Evolutionary conservation across 2,329 filamentous ascomycete genomes (phyloP), one percentile per base, ranked within the genome.

Genomic region (Lojkania enalia): DNA sequence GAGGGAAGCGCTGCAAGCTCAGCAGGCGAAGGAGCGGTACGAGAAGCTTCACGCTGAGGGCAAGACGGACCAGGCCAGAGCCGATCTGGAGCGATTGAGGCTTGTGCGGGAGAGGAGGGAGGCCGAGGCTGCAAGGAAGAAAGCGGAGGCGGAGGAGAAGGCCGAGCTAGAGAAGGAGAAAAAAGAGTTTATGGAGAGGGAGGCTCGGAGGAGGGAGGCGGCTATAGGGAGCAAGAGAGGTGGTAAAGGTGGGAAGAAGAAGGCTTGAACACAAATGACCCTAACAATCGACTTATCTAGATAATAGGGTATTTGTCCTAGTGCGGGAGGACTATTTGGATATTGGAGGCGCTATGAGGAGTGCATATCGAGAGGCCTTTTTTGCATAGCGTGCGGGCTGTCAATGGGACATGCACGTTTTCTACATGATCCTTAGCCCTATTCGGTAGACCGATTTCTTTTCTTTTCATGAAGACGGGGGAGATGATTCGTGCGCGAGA

Each of bases 51-150:
- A 96, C 64, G 88, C 90, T 45, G 87, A 90, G 65, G 92, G 92
- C 63, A 97, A 97, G 83, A 97, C 94, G 33, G 94, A 99, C 49
- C 88, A 96, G 78, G 91, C 92, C 36, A 87, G 89, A 69, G 86
- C 88, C 4, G 94, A 99, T 72, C 66, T 97, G 57, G 92, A 90
- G 47, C 82, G 94, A 44, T 74, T 99, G 63, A 84, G 78, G 69
- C 67, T 92, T 48, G 90, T 99, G 56, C 83, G 85, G 36, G 89
- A 96, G 78, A 87, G 90, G 75, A 83, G 94, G 52, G 91, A 88
- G 62, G 85, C 86, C 15, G 92, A 95, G 63, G 83, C 88, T 41
- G 87, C 85, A 20, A 78, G 90, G 60, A 91, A 92, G 78, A 82
- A 88, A 75, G 92, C 83, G 1, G 76, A 78, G 63, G 74, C 74